Conservation (phyloP, 805 yeast genomes). For the Yamadazyma kitorensis region DNA sequence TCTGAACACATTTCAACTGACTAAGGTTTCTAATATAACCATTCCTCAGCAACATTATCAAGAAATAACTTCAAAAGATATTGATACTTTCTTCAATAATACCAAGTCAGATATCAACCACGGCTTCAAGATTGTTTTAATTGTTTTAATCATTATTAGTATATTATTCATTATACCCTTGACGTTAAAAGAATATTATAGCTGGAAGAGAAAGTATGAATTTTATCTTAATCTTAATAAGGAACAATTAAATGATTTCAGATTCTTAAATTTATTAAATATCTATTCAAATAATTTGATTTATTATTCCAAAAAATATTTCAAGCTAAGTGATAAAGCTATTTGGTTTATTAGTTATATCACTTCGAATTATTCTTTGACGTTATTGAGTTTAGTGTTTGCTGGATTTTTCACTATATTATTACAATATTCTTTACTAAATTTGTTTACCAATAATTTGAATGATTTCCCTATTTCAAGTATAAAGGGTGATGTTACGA, state of each 20-base stretch:
- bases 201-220: slow-evolving; percentile 46
- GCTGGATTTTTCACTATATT: slow-evolving; percentile 54
- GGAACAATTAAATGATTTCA: slow-evolving; percentile 9
- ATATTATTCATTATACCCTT: slow-evolving; percentile 41
- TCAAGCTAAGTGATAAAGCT: slow-evolving; percentile 8
- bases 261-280: slow-evolving; percentile 13
- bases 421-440: slow-evolving; percentile 52
- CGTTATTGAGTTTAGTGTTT: slow-evolving; percentile 51
- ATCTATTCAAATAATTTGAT: slow-evolving; percentile 13
- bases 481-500: slow-evolving; percentile 1
- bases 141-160: slow-evolving; percentile 32
- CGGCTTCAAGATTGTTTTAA: slow-evolving; percentile 33
- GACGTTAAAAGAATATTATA: slow-evolving; percentile 41
- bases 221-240: slow-evolving; percentile 21
- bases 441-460: slow-evolving; percentile 18
- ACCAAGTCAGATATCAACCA: slow-evolving; percentile 29
- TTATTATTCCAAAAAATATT: slow-evolving; percentile 12
- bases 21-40: slow-evolving; percentile 3
- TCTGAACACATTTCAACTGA: slow-evolving; percentile 3
- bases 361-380: slow-evolving; percentile 50
- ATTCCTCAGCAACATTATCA: background rate
- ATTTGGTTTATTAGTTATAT: slow-evolving; percentile 50
- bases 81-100: slow-evolving; percentile 36
- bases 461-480: slow-evolving; percentile 6
- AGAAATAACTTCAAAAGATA: slow-evolving; percentile 13